phyloP scores from a whole-genome alignment of 805 yeast species.

The Saturnispora gosingensis region DNA sequence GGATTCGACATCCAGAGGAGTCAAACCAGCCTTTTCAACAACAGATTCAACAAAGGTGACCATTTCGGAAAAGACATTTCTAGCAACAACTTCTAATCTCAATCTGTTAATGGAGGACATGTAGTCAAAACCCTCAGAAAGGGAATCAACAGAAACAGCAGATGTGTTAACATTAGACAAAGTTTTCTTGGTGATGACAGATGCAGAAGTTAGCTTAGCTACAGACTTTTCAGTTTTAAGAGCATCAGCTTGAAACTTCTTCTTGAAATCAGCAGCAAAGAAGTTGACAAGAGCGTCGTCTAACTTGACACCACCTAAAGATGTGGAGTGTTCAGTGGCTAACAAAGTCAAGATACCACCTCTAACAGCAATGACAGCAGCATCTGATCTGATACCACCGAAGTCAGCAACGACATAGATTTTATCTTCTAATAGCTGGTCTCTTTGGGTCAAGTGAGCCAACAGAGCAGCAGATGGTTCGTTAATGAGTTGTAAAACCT shows the following conservation, averaged over 20 bases:
- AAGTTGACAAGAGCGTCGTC: slow-evolving; percentile 73
- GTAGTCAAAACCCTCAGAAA: slow-evolving; percentile 91
- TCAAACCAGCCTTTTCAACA: slow-evolving; percentile 75
- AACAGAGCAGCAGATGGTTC: slow-evolving; percentile 90
- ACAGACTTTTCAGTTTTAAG: slow-evolving; percentile 70
- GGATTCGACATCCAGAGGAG: slow-evolving; percentile 79
- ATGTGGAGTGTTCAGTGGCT: slow-evolving; percentile 73
- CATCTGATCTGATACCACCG: slow-evolving; percentile 94
- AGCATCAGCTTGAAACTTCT: slow-evolving; percentile 76
- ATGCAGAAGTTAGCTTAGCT: slow-evolving; percentile 80
- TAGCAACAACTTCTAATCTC: slow-evolving; percentile 81
- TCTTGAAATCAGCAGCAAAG: slow-evolving; percentile 90
- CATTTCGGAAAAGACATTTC: slow-evolving; percentile 69
- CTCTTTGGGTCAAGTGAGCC: slow-evolving; percentile 57
- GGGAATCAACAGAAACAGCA: slow-evolving; percentile 87
- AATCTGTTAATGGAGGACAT: slow-evolving; percentile 88
- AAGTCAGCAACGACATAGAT: slow-evolving; percentile 88
- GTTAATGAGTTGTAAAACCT: slow-evolving; percentile 76
- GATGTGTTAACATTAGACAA: slow-evolving; percentile 82
- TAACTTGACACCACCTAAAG: slow-evolving; percentile 80
- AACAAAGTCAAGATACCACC: slow-evolving; percentile 89
- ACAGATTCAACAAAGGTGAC: slow-evolving; percentile 64
- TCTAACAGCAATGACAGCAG: slow-evolving; percentile 85
- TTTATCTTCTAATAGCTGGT: slow-evolving; percentile 51
- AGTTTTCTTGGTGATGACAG: slow-evolving; percentile 81